Conservation (phyloP, 345 rosid species). For the Syzygium jambos region DNA sequence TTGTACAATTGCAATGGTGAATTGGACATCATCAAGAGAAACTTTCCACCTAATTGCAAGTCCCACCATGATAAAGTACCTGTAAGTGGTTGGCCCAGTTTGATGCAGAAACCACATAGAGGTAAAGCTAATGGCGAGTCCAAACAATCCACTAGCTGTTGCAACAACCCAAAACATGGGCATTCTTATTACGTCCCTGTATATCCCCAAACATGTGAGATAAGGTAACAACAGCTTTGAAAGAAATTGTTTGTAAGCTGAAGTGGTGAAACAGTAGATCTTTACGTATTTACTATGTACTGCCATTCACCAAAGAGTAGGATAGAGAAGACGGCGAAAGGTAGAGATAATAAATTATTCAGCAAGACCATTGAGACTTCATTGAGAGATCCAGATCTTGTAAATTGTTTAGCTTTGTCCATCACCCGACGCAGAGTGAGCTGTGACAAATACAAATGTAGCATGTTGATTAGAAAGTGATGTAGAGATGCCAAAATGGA, state of each 20-base stretch:
- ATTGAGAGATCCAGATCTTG: slow-evolving; percentile 66
- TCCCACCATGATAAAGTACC: slow-evolving; percentile 17
- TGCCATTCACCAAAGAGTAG: slow-evolving; percentile 65
- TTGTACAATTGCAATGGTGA: not conserved
- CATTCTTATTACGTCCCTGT: slow-evolving; percentile 57
- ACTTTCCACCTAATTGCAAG: not conserved
- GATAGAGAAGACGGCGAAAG: slow-evolving; percentile 60
- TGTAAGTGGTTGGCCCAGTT: slow-evolving; percentile 94
- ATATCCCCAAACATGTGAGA: not conserved
- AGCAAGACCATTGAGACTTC: slow-evolving; percentile 92
- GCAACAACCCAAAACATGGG: slow-evolving; percentile 84
- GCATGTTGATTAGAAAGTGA: not conserved
- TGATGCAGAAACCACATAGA: slow-evolving; percentile 95
- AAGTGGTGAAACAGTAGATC: not conserved
- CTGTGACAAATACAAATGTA: slow-evolving; percentile 25
- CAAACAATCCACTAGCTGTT: slow-evolving; percentile 83
- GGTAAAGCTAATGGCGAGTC: slow-evolving; percentile 90
- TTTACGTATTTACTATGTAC: slow-evolving; percentile 56
- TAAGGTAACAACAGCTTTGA: not conserved
- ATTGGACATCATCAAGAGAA: not conserved
- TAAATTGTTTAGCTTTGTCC: slow-evolving; percentile 84
- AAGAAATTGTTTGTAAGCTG: not conserved
- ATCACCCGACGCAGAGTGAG: slow-evolving; percentile 68
- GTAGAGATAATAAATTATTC: slow-evolving; percentile 76
- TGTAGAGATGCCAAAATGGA: not conserved